Evolutionary conservation across 2,329 filamentous ascomycete genomes (phyloP).

Genomic region (Colletotrichum sp.): DNA sequence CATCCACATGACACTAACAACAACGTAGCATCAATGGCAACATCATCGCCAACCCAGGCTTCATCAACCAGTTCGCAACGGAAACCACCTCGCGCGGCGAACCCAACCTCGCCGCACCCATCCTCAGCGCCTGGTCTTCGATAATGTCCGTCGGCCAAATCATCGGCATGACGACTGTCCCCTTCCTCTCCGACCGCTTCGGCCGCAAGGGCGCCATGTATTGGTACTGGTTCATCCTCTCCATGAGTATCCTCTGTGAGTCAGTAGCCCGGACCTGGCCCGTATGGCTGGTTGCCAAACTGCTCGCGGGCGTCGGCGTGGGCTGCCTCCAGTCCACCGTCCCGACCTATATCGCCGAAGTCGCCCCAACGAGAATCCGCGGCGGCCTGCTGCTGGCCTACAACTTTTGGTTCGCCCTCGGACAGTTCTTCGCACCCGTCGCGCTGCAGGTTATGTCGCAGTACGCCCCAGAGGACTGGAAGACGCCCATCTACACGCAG

Average conservation of each 20-base stretch:
- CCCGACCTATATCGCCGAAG: slow-evolving; percentile 45
- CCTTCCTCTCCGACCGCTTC: slow-evolving; percentile 29
- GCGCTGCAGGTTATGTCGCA: slow-evolving; percentile 40
- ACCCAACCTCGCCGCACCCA: slow-evolving; percentile 35
- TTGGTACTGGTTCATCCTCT: slow-evolving; percentile 34
- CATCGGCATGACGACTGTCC: slow-evolving; percentile 38
- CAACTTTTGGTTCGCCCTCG: slow-evolving; percentile 48
- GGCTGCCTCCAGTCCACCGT: slow-evolving; percentile 47
- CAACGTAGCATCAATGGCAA: slow-evolving; percentile 36
- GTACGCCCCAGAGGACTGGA: slow-evolving; percentile 36
- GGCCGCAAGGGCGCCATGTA: slow-evolving; percentile 37
- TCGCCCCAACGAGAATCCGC: slow-evolving; percentile 43
- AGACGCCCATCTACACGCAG: slow-evolving; percentile 46
- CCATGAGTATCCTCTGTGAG: slow-evolving; percentile 41
- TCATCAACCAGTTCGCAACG: slow-evolving; percentile 37
- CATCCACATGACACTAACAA: neutral
- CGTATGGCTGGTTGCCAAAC: slow-evolving; percentile 43
- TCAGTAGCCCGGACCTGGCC: slow-evolving; percentile 39
- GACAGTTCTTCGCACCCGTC: slow-evolving; percentile 46
- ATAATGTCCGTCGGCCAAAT: slow-evolving; percentile 45
- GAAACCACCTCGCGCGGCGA: slow-evolving; percentile 28
- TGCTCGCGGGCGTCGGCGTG: slow-evolving; percentile 41
- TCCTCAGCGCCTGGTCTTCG: slow-evolving; percentile 42
- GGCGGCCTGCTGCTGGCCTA: slow-evolving; percentile 45
- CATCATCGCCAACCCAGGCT: slow-evolving; percentile 42